These are phyloP conservation scores for Microbotryum saponariae DNA, from an alignment of 1,284 basidiomycete genomes.

Conservation along the genomic window DNA sequence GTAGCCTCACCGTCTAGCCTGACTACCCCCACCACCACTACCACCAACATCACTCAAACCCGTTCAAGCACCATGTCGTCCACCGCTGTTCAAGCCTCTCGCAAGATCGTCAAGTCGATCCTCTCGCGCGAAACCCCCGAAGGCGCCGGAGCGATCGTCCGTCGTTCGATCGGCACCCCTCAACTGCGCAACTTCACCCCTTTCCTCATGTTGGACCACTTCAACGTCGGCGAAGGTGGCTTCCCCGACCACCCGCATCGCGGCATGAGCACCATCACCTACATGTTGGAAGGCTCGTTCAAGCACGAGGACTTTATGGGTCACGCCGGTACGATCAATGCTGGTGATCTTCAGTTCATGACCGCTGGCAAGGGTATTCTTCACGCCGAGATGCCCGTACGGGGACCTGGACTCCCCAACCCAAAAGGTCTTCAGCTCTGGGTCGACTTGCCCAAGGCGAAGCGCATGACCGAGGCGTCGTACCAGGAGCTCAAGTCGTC, in stretches of 20 bases:
- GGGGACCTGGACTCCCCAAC: conserved; percentile 58
- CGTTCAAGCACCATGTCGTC: conserved; percentile 36
- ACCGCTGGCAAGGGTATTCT: conserved; percentile 61
- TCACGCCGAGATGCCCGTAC: conserved; percentile 67
- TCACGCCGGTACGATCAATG: conserved; percentile 56
- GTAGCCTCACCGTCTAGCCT: background rate
- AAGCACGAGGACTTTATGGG: conserved; percentile 89
- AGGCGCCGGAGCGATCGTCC: conserved; percentile 80
- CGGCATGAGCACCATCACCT: conserved; percentile 73
- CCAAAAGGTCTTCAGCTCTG: conserved; percentile 80
- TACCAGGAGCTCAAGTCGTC: conserved; percentile 48
- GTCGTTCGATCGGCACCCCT: conserved; percentile 74
- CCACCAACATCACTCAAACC: background rate
- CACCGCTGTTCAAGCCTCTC: conserved; percentile 47
- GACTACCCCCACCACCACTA: background rate
- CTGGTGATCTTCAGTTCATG: conserved; percentile 95
- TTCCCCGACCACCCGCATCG: conserved; percentile 73
- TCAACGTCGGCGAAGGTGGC: conserved; percentile 49
- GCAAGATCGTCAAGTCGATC: conserved; percentile 65
- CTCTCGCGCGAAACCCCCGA: conserved; percentile 73
- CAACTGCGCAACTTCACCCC: conserved; percentile 73
- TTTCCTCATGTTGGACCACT: conserved; percentile 55
- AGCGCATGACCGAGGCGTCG: conserved; percentile 63
- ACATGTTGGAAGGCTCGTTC: conserved; percentile 78
- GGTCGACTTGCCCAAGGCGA: conserved; percentile 81